phyloP scores from a whole-genome alignment of 306 rosid species.

The Luffa acutangula region DNA sequence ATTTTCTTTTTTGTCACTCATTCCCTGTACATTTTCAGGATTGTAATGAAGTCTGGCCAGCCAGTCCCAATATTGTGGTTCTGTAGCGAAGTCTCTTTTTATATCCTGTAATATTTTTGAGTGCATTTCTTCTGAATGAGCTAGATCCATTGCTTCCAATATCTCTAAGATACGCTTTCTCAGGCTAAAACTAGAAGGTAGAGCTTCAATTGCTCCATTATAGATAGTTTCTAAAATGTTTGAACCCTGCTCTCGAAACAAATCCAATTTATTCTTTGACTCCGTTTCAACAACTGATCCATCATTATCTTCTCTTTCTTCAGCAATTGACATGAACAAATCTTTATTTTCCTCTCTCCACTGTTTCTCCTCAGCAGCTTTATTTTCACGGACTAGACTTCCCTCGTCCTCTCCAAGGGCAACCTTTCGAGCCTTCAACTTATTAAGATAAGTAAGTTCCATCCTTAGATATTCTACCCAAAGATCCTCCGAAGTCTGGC shows the following conservation, averaged over 20 bases:
- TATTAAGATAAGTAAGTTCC: constrained; percentile 84
- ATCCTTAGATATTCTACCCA: constrained; percentile 94
- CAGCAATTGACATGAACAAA: constrained; percentile 52
- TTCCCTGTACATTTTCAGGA: constrained; percentile 23
- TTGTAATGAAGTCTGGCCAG: constrained; percentile 55
- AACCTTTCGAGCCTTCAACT: constrained; percentile 80
- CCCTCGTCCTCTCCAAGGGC: constrained; percentile 88
- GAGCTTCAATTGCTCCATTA: constrained; percentile 51
- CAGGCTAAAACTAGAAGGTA: constrained; percentile 61
- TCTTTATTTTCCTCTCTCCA: constrained; percentile 80
- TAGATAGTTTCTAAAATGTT: constrained; percentile 48
- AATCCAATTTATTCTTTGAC: constrained; percentile 24
- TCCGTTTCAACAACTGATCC: constrained; percentile 20
- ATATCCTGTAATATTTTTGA: constrained; percentile 48
- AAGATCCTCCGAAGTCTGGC: constrained; percentile 67
- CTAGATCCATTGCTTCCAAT: constrained; percentile 60
- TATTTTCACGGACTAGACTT: constrained; percentile 33
- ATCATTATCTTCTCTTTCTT: constrained; percentile 24
- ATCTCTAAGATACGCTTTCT: constrained; percentile 71
- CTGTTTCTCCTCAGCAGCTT: constrained; percentile 41
- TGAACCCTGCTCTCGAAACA: constrained; percentile 52
- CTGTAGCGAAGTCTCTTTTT: constrained; percentile 56
- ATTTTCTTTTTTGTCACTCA: constrained; percentile 26
- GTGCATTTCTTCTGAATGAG: constrained; percentile 50
- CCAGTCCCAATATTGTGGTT: constrained; percentile 88